A percentile compares a stretch with the other conserved stretches of the same genome.
These are phyloP conservation scores for Apiotrichum laibachii DNA, from an alignment of 1,284 basidiomycete species.

Conservation along the genomic window DNA sequence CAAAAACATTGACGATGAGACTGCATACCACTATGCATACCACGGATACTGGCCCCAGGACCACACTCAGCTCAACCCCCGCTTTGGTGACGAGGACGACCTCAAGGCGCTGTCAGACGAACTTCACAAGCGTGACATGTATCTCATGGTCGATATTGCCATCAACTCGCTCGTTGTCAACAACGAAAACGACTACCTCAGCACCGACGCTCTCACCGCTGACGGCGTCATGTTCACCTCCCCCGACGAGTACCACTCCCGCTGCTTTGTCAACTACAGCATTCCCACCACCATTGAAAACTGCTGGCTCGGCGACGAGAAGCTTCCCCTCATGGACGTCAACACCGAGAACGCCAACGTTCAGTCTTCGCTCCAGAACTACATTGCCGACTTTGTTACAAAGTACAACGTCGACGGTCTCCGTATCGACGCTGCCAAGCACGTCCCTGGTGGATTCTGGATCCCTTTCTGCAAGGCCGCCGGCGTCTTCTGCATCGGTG, in stretches of 20 bases:
- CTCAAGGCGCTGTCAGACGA: conserved; percentile 64
- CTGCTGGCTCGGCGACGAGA: conserved; percentile 72
- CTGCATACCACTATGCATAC: conserved; percentile 56
- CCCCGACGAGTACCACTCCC: conserved; percentile 58
- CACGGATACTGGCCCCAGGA: conserved; percentile 58
- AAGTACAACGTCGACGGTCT: conserved; percentile 63
- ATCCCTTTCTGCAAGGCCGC: conserved; percentile 61
- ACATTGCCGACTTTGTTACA: conserved; percentile 62
- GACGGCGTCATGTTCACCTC: conserved; percentile 41
- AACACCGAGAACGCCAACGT: conserved; percentile 66
- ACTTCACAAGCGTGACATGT: conserved; percentile 68
- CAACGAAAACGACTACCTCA: conserved; percentile 22
- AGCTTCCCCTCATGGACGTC: conserved; percentile 66
- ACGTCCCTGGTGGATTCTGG: conserved; percentile 47
- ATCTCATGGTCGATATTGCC: conserved; percentile 74
- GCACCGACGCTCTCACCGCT: conserved; percentile 27
- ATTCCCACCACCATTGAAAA: conserved; percentile 65
- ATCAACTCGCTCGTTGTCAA: conserved; percentile 63
- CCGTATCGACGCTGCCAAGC: conserved; percentile 76
- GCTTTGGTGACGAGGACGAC: conserved; percentile 67
- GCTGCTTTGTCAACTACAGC: conserved; percentile 64
- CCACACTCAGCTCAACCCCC: conserved; percentile 62
- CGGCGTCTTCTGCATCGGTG: conserved; percentile 79
- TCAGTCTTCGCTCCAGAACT: conserved; percentile 58
- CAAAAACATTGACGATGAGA: conserved; percentile 66